These are phyloP conservation scores for Gaeumannomyces tritici DNA, from an alignment of 2,329 filamentous ascomycete species.

Conservation along the genomic window DNA sequence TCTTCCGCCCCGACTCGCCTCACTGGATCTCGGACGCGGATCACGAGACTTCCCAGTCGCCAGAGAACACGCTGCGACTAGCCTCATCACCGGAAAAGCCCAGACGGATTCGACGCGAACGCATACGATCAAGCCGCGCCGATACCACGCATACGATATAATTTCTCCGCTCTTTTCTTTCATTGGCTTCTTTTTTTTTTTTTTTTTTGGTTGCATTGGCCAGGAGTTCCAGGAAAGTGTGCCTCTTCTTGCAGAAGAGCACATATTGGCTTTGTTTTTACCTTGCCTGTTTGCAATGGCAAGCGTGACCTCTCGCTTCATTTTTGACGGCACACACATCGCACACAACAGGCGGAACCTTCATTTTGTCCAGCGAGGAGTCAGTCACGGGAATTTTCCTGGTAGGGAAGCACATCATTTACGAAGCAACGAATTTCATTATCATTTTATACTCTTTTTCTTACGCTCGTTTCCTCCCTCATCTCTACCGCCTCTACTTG, in stretches of 20 bases:
- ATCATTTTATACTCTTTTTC: not conserved
- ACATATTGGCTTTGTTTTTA: not conserved
- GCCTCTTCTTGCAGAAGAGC: not conserved
- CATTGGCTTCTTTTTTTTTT: not conserved
- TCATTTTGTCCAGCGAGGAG: slow-evolving; percentile 1
- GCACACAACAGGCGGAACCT: not conserved
- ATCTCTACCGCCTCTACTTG: not conserved
- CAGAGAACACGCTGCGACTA: not conserved
- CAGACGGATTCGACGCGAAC: not conserved
- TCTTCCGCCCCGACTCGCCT: not conserved
- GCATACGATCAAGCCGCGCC: not conserved
- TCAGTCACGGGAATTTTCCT: not conserved
- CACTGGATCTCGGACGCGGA: no score
- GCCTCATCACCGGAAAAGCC: not conserved
- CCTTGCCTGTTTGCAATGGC: not conserved
- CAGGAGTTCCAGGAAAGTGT: not conserved
- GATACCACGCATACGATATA: not conserved
- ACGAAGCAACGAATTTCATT: not conserved
- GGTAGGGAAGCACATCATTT: not conserved
- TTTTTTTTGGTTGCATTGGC: not conserved
- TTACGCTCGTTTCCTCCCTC: not conserved
- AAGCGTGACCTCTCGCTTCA: not conserved
- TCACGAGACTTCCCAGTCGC: no score
- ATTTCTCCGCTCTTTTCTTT: not conserved
- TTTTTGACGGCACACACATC: not conserved